Percentiles rank a stretch among this genome's conserved stretches.
These are phyloP conservation scores for Argentina anserina DNA, from an alignment of 306 rosid species.

Conservation along the genomic window DNA sequence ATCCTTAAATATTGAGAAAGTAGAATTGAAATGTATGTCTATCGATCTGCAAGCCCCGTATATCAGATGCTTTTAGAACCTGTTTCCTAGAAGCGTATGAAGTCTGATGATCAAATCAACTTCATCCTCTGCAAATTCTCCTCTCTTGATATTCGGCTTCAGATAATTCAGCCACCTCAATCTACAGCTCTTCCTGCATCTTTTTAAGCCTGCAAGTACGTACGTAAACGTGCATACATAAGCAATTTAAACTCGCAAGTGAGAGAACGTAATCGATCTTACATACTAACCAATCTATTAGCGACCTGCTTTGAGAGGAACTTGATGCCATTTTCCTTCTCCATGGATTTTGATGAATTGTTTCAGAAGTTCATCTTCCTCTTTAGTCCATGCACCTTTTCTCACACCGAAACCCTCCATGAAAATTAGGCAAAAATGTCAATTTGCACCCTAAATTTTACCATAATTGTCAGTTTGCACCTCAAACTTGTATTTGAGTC, in stretches of 20 bases:
- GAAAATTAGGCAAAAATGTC: neutral
- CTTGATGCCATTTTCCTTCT: conserved; percentile 5
- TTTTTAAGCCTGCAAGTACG: neutral
- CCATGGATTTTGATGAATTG: neutral
- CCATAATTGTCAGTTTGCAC: no score
- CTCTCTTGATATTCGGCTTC: conserved; percentile 15
- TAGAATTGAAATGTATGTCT: neutral
- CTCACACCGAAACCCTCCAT: neutral
- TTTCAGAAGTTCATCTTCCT: conserved; percentile 11
- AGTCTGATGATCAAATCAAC: conserved; percentile 5
- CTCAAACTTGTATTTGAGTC: no score
- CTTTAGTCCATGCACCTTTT: conserved; percentile 6
- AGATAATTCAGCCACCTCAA: conserved; percentile 12
- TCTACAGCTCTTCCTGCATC: conserved; percentile 11
- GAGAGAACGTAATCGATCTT: neutral
- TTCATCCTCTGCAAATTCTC: conserved; percentile 4
- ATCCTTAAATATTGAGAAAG: neutral
- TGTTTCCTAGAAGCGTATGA: conserved; percentile 11
- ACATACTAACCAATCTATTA: neutral
- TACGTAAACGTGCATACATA: neutral
- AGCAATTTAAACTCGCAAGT: neutral
- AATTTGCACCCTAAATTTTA: no score
- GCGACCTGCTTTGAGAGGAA: conserved; percentile 1
- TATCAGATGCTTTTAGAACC: neutral
- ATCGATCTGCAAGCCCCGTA: neutral